Percentiles rank a stretch among this genome's conserved stretches.
These are phyloP conservation scores for Wickerhamiella galacta DNA, from an alignment of 805 yeast genomes.

Conservation along the genomic window DNA sequence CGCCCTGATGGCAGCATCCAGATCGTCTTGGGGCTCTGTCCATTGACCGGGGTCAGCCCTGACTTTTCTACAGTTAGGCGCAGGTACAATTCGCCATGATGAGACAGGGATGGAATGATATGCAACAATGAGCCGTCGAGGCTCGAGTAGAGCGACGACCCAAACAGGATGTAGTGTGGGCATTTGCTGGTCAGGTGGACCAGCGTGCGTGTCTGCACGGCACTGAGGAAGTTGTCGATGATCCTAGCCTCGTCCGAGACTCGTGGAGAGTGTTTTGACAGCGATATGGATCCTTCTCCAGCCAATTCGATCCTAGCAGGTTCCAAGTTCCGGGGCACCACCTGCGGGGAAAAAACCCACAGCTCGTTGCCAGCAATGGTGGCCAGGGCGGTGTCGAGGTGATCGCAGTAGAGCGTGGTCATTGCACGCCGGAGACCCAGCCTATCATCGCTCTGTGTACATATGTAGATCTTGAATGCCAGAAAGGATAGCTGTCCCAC, in stretches of 20 bases:
- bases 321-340: too few relatives aligned
- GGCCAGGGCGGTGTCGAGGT: too few relatives aligned
- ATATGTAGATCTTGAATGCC: too few relatives aligned
- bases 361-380: conserved; percentile 11
- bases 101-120: conserved; percentile 8
- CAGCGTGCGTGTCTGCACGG: conserved; percentile 9
- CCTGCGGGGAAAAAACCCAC: too few relatives aligned
- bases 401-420: too few relatives aligned
- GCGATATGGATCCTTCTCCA: too few relatives aligned
- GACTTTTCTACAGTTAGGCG: conserved; percentile 8
- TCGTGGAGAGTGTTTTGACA: too few relatives aligned
- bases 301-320: too few relatives aligned
- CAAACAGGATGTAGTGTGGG: conserved; percentile 1
- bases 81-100: conserved; percentile 10
- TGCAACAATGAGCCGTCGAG: conserved; percentile 11
- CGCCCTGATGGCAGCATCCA: conserved; percentile 15
- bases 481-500: too few relatives aligned
- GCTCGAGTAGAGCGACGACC: conserved; percentile 5
- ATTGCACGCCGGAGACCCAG: too few relatives aligned
- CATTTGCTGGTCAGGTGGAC: conserved; percentile 6
- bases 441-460: too few relatives aligned
- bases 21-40: conserved; percentile 7
- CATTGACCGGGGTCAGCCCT: conserved; percentile 7
- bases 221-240: conserved; percentile 10
- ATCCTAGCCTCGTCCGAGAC: conserved; percentile 4